Evolutionary conservation across 2,329 filamentous ascomycete genomes (phyloP), one percentile per base, ranked within the genome.

Genomic region (Nemania sp.): DNA sequence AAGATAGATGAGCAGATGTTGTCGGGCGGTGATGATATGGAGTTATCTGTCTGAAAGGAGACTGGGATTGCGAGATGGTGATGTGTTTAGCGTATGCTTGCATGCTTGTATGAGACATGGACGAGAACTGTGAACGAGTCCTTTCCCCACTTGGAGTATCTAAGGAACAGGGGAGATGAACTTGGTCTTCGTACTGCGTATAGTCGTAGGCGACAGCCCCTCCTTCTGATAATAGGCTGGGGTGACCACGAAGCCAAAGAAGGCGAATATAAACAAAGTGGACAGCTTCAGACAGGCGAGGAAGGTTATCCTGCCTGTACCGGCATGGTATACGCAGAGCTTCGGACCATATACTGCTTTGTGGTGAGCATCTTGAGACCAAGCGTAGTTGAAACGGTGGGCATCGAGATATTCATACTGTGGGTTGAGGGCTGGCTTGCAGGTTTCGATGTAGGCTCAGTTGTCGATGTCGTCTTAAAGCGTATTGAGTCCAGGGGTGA

Each of bases 251-350:
- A 90, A 80, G 71, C 84, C 85, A 74, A 92, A 92, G 72, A 91
- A 88, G 24, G 85, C 85, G 64, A 91, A 90, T 45, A 92, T 79
- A 68, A 93, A 88, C 47, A 96, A 84, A 2, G 90, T 90, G 0
- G 89, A 89, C 64, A 95, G 81, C 74, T 93, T 93, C 69, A 92
- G 79, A 75, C 89, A 87, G 56, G 90, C 92, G 53, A 95, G 80
- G 72, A 92, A 90, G 6, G 89, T 87, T 32, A 87, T 90, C 66
- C 88, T 86, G 8, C 85, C 85, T 0, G 88, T 90, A 60, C 93
- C 92, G 61, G 89, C 89, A 80, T 94, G 91, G 79, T 93, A 97
- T 69, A 97, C 87, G 72, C 93, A 85, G 29, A 94, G 76, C 15
- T 82, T 82, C 70, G 88, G 84, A 0, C 89, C 88, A 66, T 86